Percentiles rank a stretch among this genome's conserved stretches.
Evolutionary conservation across 2,329 filamentous ascomycete genomes (phyloP).

Genomic region (Chaetothyriales sp.): DNA sequence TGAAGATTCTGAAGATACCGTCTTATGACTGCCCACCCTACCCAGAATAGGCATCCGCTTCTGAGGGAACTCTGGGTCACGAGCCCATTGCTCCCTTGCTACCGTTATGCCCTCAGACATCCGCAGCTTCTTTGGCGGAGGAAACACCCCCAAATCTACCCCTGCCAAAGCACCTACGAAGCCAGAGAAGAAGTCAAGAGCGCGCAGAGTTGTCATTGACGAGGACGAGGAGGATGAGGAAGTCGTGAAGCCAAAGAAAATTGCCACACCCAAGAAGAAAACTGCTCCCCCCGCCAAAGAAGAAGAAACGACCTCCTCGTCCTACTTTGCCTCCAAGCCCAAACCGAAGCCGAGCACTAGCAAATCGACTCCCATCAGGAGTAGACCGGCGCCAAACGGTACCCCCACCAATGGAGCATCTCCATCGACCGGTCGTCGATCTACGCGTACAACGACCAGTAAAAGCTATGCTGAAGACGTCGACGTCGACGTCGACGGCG

Average conservation of each 20-base stretch:
- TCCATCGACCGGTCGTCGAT: constrained; percentile 13
- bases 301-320: constrained; percentile 47
- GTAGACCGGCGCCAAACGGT: constrained; percentile 11
- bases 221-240: constrained; percentile 59
- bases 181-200: constrained; percentile 25
- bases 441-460: constrained; percentile 22
- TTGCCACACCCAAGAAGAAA: constrained; percentile 23
- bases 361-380: constrained; percentile 15
- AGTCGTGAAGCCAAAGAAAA: constrained; percentile 13
- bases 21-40: background rate
- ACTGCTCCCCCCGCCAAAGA: constrained; percentile 33
- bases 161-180: constrained; percentile 7
- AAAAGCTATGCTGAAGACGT: constrained; percentile 24
- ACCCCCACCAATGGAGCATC: constrained; percentile 23
- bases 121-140: constrained; percentile 75
- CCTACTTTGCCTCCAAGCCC: constrained; percentile 50
- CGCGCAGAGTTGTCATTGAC: constrained; percentile 63
- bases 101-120: constrained; percentile 66
- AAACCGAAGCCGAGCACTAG: constrained; percentile 33
- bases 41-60: background rate
- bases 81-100: background rate
- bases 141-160: constrained; percentile 34
- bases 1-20: background rate
- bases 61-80: background rate
- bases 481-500: constrained; percentile 45